Conservation (phyloP, 78 protist genomes). For the Chrysochromulina parva region DNA sequence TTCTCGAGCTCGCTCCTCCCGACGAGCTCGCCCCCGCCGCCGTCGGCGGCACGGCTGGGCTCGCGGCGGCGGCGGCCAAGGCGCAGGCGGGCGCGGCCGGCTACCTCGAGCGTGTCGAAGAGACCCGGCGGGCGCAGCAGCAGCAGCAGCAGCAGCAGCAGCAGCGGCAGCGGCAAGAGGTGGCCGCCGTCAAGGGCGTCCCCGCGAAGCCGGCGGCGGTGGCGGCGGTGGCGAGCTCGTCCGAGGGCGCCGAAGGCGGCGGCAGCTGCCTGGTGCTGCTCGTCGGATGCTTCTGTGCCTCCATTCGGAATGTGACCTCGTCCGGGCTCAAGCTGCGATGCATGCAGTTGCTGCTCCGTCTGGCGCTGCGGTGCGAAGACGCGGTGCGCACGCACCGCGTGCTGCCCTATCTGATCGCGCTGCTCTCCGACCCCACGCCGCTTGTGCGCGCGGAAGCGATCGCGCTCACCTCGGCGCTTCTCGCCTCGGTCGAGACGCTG, state of each 20-base stretch:
- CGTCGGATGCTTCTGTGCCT: not conserved
- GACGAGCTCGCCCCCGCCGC: too few relatives aligned
- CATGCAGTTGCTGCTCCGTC: not conserved
- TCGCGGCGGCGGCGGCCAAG: too few relatives aligned
- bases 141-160: too few relatives aligned
- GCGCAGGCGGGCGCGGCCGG: too few relatives aligned
- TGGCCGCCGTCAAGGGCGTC: too few relatives aligned
- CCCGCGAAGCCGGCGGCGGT: not conserved
- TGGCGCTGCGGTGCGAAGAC: not conserved
- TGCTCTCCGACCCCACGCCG: not conserved
- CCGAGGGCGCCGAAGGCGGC: not conserved
- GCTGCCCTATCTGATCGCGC: not conserved
- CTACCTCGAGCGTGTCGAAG: too few relatives aligned
- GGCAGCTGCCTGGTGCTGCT: not conserved
- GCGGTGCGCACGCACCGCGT: not conserved
- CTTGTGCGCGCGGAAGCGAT: not conserved
- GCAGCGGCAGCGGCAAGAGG: too few relatives aligned
- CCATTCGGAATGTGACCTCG: not conserved
- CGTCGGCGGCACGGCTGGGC: too few relatives aligned
- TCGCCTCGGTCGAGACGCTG: not conserved
- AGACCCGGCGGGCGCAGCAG: too few relatives aligned
- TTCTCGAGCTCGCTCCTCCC: not conserved
- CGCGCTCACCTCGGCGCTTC: not conserved
- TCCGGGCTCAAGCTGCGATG: not conserved
- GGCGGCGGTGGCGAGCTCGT: not conserved